phyloP scores from a whole-genome alignment of 2,329 filamentous ascomycete species.

The Hypoxylon sp. region DNA sequence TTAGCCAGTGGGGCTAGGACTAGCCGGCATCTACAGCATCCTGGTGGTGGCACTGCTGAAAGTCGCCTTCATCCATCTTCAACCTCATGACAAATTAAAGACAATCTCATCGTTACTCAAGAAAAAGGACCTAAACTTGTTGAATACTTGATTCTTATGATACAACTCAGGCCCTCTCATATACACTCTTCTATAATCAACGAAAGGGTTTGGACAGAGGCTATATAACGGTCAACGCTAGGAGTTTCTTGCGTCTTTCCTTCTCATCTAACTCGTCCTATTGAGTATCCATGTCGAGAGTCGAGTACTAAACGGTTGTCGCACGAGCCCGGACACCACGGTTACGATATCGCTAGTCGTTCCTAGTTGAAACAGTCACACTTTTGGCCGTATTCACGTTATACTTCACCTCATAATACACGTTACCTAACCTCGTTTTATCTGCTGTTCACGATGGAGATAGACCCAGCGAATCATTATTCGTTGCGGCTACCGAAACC shows the following conservation, averaged over 20 bases:
- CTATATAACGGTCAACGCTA: conserved; percentile 6
- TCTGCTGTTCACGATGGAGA: conserved; percentile 56
- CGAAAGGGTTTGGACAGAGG: not conserved
- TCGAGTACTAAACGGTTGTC: conserved; percentile 4
- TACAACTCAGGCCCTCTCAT: not conserved
- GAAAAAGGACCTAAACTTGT: not conserved
- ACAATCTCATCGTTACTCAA: conserved; percentile 19
- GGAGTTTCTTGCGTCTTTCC: conserved; percentile 6
- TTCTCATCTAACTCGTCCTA: not conserved
- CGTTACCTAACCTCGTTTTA: conserved; percentile 3
- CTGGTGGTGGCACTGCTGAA: conserved; percentile 26
- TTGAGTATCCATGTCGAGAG: not conserved
- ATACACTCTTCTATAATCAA: not conserved
- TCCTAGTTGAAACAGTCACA: not conserved
- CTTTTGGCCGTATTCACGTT: not conserved
- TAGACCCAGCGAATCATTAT: conserved; percentile 61
- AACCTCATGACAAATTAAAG: conserved; percentile 19
- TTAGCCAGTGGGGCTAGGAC: conserved; percentile 30
- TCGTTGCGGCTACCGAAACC: conserved; percentile 69
- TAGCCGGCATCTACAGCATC: conserved; percentile 27
- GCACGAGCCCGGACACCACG: not conserved
- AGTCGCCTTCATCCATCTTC: conserved; percentile 39
- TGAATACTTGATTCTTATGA: not conserved
- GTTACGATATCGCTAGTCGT: not conserved
- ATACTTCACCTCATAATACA: conserved; percentile 1